Conservation (phyloP, 768 basidiomycete genomes). For the Hygrophoropsis aurantiaca region DNA sequence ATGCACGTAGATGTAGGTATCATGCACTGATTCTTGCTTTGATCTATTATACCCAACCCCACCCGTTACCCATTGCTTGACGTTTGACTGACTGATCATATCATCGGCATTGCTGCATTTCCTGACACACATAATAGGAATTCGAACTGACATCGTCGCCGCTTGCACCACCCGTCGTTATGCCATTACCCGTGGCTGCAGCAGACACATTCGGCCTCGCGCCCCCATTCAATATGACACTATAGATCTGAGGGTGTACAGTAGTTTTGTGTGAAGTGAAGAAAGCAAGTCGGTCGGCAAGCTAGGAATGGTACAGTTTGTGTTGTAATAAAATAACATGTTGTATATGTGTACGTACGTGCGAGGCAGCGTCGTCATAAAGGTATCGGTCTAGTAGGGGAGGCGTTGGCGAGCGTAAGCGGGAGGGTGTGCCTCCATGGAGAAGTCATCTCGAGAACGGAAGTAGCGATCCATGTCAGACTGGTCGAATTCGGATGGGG, state of each 20-base stretch:
- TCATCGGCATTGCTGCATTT: no score
- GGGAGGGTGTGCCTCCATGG: conserved; percentile 4
- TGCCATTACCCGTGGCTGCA: no score
- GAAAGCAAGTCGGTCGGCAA: background rate
- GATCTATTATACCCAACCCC: background rate
- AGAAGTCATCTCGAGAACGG: conserved; percentile 34
- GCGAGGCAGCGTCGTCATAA: background rate
- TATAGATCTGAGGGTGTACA: conserved; percentile 6
- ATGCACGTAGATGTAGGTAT: conserved; percentile 73
- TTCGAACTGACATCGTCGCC: conserved; percentile 37
- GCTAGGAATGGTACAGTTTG: no score
- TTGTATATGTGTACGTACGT: conserved; percentile 2
- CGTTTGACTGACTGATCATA: no score
- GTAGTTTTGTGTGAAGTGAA: background rate
- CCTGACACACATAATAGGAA: conserved; percentile 31
- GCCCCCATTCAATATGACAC: conserved; percentile 27
- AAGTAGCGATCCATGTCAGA: conserved; percentile 80
- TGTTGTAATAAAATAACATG: conserved; percentile 4
- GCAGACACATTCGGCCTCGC: conserved; percentile 29
- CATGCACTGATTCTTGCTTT: background rate
- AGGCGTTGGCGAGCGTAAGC: conserved; percentile 22
- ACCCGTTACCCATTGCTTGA: background rate
- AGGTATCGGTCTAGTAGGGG: conserved; percentile 9
- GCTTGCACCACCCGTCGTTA: conserved; percentile 20
- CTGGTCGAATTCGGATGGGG: conserved; percentile 60